These are phyloP conservation scores for Cutaneotrichosporon mucoides DNA, from an alignment of 1,284 basidiomycete species.

Conservation along the genomic window DNA sequence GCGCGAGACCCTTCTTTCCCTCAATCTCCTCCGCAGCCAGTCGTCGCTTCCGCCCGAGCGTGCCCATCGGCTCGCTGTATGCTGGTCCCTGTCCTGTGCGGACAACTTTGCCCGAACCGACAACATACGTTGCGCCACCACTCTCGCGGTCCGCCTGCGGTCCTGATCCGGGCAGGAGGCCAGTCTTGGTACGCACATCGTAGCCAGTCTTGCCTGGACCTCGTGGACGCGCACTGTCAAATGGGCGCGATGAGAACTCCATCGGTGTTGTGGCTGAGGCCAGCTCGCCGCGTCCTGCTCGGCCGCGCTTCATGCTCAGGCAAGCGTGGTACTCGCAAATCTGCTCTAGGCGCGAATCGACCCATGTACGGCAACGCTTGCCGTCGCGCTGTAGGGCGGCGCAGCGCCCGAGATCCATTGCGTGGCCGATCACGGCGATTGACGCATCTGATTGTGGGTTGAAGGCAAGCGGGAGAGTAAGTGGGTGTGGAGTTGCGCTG, in stretches of 20 bases:
- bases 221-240: constrained; percentile 14
- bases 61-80: constrained; percentile 58
- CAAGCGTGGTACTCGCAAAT: constrained; percentile 89
- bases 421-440: constrained; percentile 78
- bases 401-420: constrained; percentile 80
- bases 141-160: constrained; percentile 37
- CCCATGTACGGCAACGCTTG: constrained; percentile 76
- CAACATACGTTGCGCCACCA: constrained; percentile 67
- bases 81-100: constrained; percentile 56
- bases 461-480: constrained; percentile 75
- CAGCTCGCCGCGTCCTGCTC: constrained; percentile 76
- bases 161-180: constrained; percentile 34
- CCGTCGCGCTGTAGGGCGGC: constrained; percentile 71
- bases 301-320: constrained; percentile 66
- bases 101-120: constrained; percentile 59
- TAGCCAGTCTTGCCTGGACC: no score
- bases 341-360: constrained; percentile 67
- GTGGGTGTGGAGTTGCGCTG: constrained; percentile 59
- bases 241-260: background rate
- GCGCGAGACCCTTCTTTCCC: constrained; percentile 59
- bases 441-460: constrained; percentile 77
- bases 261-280: constrained; percentile 14
- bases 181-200: constrained; percentile 39
- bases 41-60: no score
- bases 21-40: constrained; percentile 54